Conservation (phyloP, 768 basidiomycete species). For the Boletus huronensis region DNA sequence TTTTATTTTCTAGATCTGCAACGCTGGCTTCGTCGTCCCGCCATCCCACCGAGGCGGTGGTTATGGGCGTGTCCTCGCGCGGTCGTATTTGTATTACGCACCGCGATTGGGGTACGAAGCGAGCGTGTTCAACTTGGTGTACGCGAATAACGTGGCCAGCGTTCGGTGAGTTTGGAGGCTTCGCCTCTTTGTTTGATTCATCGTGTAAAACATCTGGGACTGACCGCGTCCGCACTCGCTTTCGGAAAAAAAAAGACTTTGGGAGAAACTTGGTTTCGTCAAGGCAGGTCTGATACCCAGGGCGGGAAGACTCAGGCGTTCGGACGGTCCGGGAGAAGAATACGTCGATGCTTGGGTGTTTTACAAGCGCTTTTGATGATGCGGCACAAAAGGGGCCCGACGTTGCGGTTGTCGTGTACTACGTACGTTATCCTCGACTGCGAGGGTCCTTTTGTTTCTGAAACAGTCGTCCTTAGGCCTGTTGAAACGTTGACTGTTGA, state of each 20-base stretch:
- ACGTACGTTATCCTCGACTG: neutral
- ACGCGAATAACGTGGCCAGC: slow-evolving; percentile 77
- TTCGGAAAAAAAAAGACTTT: slow-evolving; percentile 39
- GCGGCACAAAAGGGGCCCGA: no score
- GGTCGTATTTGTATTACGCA: slow-evolving; percentile 77
- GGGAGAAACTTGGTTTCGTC: slow-evolving; percentile 80
- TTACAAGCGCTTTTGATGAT: slow-evolving; percentile 68
- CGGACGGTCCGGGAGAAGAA: slow-evolving; percentile 75
- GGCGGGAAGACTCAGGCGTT: slow-evolving; percentile 65
- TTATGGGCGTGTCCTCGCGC: slow-evolving; percentile 69
- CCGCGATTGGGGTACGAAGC: slow-evolving; percentile 73
- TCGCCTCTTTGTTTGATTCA: no score
- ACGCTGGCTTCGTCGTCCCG: slow-evolving; percentile 84
- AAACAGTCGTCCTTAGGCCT: neutral
- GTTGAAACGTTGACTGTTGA: no score
- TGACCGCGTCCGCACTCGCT: neutral
- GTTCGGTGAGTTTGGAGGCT: slow-evolving; percentile 42
- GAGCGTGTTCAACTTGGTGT: slow-evolving; percentile 91
- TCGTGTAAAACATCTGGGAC: neutral
- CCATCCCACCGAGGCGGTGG: slow-evolving; percentile 57
- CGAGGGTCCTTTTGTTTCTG: neutral
- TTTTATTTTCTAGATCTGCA: slow-evolving; percentile 60
- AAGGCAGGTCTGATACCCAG: slow-evolving; percentile 75
- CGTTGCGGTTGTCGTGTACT: neutral
- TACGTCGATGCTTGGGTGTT: slow-evolving; percentile 86